Evolutionary conservation across 2,329 filamentous ascomycete species (phyloP).

Genomic region (Plenodomus lindquistii): DNA sequence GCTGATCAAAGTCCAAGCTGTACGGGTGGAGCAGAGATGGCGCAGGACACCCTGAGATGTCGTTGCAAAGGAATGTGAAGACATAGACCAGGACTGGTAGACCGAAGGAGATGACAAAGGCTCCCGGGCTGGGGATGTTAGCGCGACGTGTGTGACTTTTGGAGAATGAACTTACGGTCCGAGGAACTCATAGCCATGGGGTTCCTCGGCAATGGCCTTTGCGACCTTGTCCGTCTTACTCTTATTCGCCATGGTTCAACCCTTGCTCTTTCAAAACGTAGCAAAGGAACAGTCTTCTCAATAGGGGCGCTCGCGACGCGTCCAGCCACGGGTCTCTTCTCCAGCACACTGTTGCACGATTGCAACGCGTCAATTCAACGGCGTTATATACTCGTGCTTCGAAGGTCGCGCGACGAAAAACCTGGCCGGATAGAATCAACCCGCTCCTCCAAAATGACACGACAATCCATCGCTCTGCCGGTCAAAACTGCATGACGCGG

Average conservation of each 20-base stretch:
- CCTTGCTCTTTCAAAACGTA: conserved; percentile 6
- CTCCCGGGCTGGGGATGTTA: conserved; percentile 65
- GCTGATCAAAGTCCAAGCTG: conserved; percentile 68
- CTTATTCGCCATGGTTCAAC: conserved; percentile 31
- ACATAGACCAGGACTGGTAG: conserved; percentile 79
- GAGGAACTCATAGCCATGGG: conserved; percentile 47
- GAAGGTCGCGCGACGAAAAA: background rate
- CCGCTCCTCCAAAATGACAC: conserved; percentile 15
- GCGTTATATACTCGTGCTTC: background rate
- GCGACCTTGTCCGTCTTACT: conserved; percentile 20
- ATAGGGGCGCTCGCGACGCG: conserved; percentile 17
- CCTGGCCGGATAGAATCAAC: background rate
- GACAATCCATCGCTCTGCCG: conserved; percentile 21
- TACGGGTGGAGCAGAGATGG: conserved; percentile 76
- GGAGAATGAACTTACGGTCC: conserved; percentile 40
- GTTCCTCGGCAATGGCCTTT: conserved; percentile 26
- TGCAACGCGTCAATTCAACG: background rate
- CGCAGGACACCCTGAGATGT: conserved; percentile 86
- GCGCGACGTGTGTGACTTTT: conserved; percentile 2
- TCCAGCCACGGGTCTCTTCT: background rate
- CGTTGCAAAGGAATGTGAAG: conserved; percentile 87
- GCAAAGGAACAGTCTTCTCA: conserved; percentile 7
- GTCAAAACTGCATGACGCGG: conserved; percentile 29
- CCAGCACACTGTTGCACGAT: background rate
- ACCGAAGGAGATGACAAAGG: conserved; percentile 75